Conservation (phyloP, 148 eudicot genomes). For the Drosera capensis region DNA sequence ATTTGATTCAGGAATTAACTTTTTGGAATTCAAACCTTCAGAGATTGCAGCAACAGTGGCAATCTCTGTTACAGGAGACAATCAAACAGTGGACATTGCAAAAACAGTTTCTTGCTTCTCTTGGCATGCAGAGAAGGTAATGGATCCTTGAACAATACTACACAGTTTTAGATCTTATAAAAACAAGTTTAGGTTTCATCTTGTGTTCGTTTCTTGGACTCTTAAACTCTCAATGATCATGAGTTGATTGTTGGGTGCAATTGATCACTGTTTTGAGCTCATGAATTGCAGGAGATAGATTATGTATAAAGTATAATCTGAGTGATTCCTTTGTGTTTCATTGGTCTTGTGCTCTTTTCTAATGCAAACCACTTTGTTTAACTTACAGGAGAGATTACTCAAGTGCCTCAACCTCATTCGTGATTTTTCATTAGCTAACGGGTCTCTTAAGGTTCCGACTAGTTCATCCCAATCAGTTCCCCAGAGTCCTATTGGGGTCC, state of each 20-base stretch:
- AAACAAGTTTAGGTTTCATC: too few species aligned
- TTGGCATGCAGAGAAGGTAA: slow-evolving; percentile 54
- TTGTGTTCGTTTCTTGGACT: too few species aligned
- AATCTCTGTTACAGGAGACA: slow-evolving; percentile 40
- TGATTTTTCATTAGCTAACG: slow-evolving; percentile 17
- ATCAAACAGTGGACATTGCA: slow-evolving; percentile 35
- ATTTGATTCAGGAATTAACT: slow-evolving; percentile 63
- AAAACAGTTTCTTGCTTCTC: slow-evolving; percentile 28
- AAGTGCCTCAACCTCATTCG: slow-evolving; percentile 49
- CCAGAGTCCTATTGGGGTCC: slow-evolving; percentile 72
- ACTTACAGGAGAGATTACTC: slow-evolving; percentile 45
- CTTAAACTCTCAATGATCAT: too few species aligned
- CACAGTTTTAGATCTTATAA: too few species aligned
- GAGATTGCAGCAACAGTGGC: slow-evolving; percentile 96
- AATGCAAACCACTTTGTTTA: slow-evolving; percentile 1
- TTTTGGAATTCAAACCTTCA: slow-evolving; percentile 83
- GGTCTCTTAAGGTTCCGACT: slow-evolving; percentile 8
- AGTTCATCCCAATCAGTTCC: slow-evolving; percentile 22
- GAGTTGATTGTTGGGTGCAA: too few species aligned
- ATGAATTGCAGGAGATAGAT: too few species aligned
- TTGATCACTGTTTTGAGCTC: too few species aligned
- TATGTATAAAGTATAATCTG: too few species aligned
- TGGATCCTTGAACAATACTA: too few species aligned
- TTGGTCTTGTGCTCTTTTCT: too few species aligned
- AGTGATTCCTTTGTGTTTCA: too few species aligned